Conservation (phyloP, 169 alveolate genomes). For the Plasmodium gonderi region DNA sequence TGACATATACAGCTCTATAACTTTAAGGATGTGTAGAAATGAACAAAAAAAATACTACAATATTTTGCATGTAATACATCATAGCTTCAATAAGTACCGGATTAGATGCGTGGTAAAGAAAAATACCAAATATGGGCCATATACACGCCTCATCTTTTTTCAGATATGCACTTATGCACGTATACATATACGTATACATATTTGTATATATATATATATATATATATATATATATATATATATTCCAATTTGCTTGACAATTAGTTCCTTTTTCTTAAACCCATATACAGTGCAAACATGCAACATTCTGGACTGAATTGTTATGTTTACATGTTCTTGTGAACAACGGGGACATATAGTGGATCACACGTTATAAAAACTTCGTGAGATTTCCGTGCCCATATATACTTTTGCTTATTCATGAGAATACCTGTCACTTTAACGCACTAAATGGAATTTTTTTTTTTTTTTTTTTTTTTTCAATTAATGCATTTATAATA, state of each 20-base stretch:
- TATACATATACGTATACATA: background rate
- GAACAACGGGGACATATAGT: no score
- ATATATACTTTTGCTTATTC: no score
- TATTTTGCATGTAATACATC: constrained; percentile 35
- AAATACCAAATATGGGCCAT: background rate
- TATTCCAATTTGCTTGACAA: no score
- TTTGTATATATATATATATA: no score
- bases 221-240: no score
- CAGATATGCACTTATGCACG: background rate
- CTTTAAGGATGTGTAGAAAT: constrained; percentile 34
- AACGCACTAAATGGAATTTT: background rate
- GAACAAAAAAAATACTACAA: constrained; percentile 44
- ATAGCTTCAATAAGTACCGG: constrained; percentile 41
- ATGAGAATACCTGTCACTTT: background rate
- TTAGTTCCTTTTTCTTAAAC: no score
- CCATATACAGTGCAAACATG: no score
- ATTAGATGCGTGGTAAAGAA: constrained; percentile 53
- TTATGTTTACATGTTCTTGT: no score
- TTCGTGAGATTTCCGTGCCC: no score
- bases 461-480: background rate
- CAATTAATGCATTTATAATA: background rate
- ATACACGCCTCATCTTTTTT: background rate
- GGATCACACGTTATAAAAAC: no score
- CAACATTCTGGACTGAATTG: no score
- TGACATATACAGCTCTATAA: constrained; percentile 39